Evolutionary conservation across 1,139 yeast species (phyloP).

Genomic region (Candida sanyaensis): DNA sequence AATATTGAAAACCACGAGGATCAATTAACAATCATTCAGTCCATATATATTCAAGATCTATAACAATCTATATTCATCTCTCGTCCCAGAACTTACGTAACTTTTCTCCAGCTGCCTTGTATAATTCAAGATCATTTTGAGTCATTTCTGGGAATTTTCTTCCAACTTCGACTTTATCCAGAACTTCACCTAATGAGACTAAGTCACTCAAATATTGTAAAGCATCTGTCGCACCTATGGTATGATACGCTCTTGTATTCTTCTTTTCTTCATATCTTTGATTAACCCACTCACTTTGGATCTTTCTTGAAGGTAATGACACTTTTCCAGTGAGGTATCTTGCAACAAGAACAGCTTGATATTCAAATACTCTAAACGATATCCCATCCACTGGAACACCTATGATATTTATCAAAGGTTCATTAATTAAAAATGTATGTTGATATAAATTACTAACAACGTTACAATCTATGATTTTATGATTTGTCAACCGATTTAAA

Average conservation of each 20-base stretch:
- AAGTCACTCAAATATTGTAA: conserved; percentile 24
- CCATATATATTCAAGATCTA: not conserved
- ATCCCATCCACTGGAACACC: conserved; percentile 47
- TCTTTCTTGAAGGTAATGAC: conserved; percentile 26
- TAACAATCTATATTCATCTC: conserved; percentile 3
- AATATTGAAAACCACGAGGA: too few relatives aligned
- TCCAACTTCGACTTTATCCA: conserved; percentile 22
- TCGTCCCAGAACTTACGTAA: conserved; percentile 19
- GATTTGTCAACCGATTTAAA: conserved; percentile 27
- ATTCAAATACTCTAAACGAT: conserved; percentile 43
- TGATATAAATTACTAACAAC: conserved; percentile 32
- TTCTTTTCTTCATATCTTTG: conserved; percentile 27
- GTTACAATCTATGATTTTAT: conserved; percentile 30
- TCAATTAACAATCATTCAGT: not conserved
- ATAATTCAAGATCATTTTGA: conserved; percentile 25
- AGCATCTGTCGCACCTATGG: conserved; percentile 32
- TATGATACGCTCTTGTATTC: conserved; percentile 41
- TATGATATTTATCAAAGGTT: conserved; percentile 37
- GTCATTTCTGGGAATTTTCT: conserved; percentile 35
- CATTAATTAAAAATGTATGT: conserved; percentile 39
- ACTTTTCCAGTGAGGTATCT: conserved; percentile 36
- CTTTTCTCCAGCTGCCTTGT: conserved; percentile 21
- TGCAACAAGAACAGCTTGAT: conserved; percentile 38
- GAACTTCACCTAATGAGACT: conserved; percentile 28
- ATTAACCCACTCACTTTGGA: conserved; percentile 34